Evolutionary conservation across 2,329 filamentous ascomycete species (phyloP).

Genomic region (Microcyclospora tardicrescens): DNA sequence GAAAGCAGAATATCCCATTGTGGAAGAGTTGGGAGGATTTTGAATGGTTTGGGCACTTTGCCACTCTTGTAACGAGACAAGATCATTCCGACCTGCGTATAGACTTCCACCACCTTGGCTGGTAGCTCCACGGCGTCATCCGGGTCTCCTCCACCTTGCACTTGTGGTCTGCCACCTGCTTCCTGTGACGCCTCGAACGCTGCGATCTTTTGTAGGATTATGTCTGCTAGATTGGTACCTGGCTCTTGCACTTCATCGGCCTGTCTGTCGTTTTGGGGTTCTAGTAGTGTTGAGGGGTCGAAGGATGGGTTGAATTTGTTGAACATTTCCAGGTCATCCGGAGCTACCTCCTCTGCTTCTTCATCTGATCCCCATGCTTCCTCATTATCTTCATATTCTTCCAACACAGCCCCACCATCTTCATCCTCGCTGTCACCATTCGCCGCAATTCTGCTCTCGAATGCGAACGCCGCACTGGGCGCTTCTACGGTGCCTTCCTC

Average conservation of each 20-base stretch:
- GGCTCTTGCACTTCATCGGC: constrained; percentile 24
- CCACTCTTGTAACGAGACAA: constrained; percentile 89
- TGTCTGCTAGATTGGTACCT: constrained; percentile 70
- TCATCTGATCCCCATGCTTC: constrained; percentile 64
- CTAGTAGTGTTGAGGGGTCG: constrained; percentile 56
- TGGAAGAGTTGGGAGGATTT: constrained; percentile 83
- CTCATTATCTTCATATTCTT: constrained; percentile 36
- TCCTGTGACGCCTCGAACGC: constrained; percentile 64
- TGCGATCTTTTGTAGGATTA: constrained; percentile 90
- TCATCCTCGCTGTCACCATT: constrained; percentile 35
- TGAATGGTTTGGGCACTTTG: constrained; percentile 95
- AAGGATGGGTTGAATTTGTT: constrained; percentile 73
- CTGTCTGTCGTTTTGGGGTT: constrained; percentile 44
- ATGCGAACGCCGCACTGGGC: constrained; percentile 57
- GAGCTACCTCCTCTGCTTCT: constrained; percentile 57
- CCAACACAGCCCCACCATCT: constrained; percentile 41
- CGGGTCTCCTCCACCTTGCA: constrained; percentile 38
- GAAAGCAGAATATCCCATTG: constrained; percentile 82
- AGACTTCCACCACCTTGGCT: constrained; percentile 86
- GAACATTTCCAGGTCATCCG: constrained; percentile 78
- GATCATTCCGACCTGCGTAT: constrained; percentile 81
- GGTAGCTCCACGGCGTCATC: constrained; percentile 80
- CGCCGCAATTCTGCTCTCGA: constrained; percentile 58
- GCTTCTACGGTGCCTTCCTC: constrained; percentile 29
- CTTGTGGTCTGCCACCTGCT: constrained; percentile 45